phyloP scores from a whole-genome alignment of 805 yeast genomes.

The Cyberlindnera saturnus region DNA sequence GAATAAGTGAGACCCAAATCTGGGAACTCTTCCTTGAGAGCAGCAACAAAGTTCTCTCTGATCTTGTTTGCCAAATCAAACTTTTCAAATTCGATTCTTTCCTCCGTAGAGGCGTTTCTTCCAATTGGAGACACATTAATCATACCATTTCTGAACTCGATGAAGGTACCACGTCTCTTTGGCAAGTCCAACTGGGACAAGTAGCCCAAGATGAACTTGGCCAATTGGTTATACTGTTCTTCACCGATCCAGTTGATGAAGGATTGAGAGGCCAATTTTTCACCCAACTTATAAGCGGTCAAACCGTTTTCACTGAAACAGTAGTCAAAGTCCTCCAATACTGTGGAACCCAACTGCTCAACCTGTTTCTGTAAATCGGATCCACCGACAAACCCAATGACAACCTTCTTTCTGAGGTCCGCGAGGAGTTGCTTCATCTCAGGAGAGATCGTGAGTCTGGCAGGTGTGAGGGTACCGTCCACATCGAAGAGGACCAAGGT shows the following conservation, averaged over 20 bases:
- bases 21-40: slow-evolving; percentile 76
- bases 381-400: slow-evolving; percentile 97
- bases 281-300: slow-evolving; percentile 91
- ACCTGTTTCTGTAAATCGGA: slow-evolving; percentile 89
- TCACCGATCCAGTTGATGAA: slow-evolving; percentile 96
- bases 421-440: slow-evolving; percentile 70
- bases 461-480: slow-evolving; percentile 98
- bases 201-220: slow-evolving; percentile 79
- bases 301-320: slow-evolving; percentile 97
- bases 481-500: slow-evolving; percentile 93
- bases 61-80: slow-evolving; percentile 75
- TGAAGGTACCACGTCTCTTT: slow-evolving; percentile 96
- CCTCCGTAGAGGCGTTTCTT: slow-evolving; percentile 92
- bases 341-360: slow-evolving; percentile 86
- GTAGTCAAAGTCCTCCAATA: slow-evolving; percentile 82
- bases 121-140: slow-evolving; percentile 97
- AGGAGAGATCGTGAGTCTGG: slow-evolving; percentile 71
- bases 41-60: slow-evolving; percentile 80
- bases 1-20: slow-evolving; percentile 89
- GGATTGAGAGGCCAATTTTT: slow-evolving; percentile 85
- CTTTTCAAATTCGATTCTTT: slow-evolving; percentile 88
- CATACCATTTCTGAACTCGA: slow-evolving; percentile 99
- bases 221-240: slow-evolving; percentile 85
- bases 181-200: slow-evolving; percentile 85
- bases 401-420: slow-evolving; percentile 84